phyloP scores from a whole-genome alignment of 2,329 filamentous ascomycete genomes.

The Neonectria ditissima region DNA sequence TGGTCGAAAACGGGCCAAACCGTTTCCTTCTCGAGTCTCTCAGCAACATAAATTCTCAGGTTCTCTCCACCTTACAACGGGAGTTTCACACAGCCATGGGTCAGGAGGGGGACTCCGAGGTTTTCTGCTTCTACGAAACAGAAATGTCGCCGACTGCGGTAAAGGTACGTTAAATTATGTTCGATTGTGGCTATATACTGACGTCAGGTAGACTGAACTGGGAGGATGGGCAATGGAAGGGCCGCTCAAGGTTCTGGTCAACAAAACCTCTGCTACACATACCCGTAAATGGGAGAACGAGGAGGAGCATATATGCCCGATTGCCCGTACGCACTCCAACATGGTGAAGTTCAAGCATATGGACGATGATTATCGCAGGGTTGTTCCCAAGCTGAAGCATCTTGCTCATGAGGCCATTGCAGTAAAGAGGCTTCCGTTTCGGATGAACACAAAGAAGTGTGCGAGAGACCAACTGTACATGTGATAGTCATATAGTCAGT shows the following conservation, averaged over 20 bases:
- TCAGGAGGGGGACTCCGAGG: conserved; percentile 26
- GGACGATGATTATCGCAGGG: conserved; percentile 22
- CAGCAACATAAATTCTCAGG: conserved; percentile 9
- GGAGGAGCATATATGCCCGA: conserved; percentile 34
- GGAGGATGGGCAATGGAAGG: conserved; percentile 40
- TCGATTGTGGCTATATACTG: too few species aligned
- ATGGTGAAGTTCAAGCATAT: conserved; percentile 42
- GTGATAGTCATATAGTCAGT: neutral
- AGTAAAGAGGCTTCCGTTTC: too few species aligned
- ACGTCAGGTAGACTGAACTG: conserved; percentile 28
- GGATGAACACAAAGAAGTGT: too few species aligned
- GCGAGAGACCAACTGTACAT: too few species aligned
- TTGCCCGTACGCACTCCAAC: conserved; percentile 39
- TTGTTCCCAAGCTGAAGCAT: conserved; percentile 15
- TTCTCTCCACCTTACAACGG: conserved; percentile 14
- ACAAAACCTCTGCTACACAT: conserved; percentile 38
- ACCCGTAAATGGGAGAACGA: conserved; percentile 36
- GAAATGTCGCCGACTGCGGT: conserved; percentile 39
- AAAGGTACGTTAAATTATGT: too few species aligned
- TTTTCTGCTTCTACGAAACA: conserved; percentile 44
- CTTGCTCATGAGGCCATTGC: conserved; percentile 23
- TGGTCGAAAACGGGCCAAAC: conserved; percentile 26
- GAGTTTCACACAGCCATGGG: conserved; percentile 25
- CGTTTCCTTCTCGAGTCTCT: conserved; percentile 23
- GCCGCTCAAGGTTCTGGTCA: conserved; percentile 33